These are phyloP conservation scores for Capsicum chinense DNA, from an alignment of 257 asterid species.

Conservation along the genomic window DNA sequence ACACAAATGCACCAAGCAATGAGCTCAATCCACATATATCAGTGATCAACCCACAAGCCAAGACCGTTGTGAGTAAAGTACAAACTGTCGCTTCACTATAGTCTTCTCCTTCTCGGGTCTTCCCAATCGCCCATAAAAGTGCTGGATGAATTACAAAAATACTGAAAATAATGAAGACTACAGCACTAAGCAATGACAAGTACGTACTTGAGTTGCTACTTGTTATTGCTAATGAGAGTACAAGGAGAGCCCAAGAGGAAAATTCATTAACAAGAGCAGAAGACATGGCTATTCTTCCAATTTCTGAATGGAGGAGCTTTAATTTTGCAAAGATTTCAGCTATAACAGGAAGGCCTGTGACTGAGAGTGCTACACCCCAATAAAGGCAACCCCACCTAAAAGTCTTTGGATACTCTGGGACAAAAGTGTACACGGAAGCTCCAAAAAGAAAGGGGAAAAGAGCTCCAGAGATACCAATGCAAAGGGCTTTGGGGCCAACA, in stretches of 20 bases:
- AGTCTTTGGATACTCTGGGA: neutral
- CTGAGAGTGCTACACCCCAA: constrained; percentile 38
- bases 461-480: constrained; percentile 36
- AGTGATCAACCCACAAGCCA: constrained; percentile 34
- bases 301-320: constrained; percentile 39
- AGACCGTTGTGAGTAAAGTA: constrained; percentile 32
- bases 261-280: constrained; percentile 34
- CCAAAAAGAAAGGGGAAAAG: constrained; percentile 31
- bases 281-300: constrained; percentile 34
- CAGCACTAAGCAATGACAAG: constrained; percentile 24
- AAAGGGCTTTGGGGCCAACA: constrained; percentile 31
- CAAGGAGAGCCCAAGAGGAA: constrained; percentile 34
- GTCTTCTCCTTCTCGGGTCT: constrained; percentile 35
- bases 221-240: neutral
- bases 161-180: neutral
- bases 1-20: constrained; percentile 44
- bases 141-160: constrained; percentile 28
- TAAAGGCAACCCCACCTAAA: constrained; percentile 29
- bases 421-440: constrained; percentile 3
- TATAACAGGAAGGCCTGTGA: constrained; percentile 33
- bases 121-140: constrained; percentile 33
- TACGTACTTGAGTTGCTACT: neutral
- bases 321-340: constrained; percentile 28
- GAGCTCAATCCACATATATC: constrained; percentile 37
- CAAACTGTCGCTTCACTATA: constrained; percentile 31